Conservation (phyloP, 225 moss, liverwort and hornwort species). For the Antitrichia curtipendula region DNA sequence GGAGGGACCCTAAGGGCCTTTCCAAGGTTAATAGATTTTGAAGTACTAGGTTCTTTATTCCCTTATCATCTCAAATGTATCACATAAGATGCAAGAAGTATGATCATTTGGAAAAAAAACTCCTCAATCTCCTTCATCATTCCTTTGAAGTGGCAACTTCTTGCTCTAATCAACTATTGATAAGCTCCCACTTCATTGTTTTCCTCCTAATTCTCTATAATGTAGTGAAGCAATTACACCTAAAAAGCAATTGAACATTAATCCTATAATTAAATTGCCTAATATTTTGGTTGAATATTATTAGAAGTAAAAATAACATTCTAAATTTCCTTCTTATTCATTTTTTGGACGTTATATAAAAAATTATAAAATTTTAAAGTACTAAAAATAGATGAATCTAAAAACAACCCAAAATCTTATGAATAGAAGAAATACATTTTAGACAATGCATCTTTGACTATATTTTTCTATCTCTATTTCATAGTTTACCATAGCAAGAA, state of each 20-base stretch:
- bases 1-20: too few species aligned
- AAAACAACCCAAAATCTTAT: fast-evolving
- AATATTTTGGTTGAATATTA: not conserved
- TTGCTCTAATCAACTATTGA: not conserved
- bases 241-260: not conserved
- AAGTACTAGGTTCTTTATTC: not conserved
- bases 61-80: not conserved
- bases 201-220: not conserved
- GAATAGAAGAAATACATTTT: not conserved
- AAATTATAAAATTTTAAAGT: not conserved
- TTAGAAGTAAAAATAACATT: not conserved
- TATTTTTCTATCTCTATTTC: too few species aligned
- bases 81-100: not conserved
- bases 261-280: not conserved
- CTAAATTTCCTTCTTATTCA: not conserved
- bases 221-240: not conserved
- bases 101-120: not conserved
- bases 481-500: not conserved
- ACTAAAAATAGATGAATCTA: fast-evolving
- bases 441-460: too few species aligned
- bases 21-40: not conserved
- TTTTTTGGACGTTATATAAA: fast-evolving
- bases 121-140: not conserved
- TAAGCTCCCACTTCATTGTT: not conserved
- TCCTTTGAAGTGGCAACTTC: not conserved